Conservation (phyloP, 768 basidiomycete species). For the Galerina marginata region DNA sequence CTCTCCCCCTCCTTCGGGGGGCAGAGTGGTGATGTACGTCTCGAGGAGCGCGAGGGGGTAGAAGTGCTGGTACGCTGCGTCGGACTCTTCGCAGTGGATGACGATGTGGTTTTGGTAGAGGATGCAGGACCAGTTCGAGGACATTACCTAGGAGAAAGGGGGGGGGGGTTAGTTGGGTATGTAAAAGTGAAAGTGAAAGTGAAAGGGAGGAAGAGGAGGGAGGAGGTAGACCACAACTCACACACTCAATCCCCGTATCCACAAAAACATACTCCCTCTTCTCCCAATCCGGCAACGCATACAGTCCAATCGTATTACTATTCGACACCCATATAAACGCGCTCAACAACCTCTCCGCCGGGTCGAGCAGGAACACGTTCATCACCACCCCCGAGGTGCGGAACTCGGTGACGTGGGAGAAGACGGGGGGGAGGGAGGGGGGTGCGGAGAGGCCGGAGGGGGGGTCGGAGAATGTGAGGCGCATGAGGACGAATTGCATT, state of each 20-base stretch:
- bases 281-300: conserved; percentile 70
- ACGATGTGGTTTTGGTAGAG: conserved; percentile 68
- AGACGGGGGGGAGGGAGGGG: conserved; percentile 46
- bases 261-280: conserved; percentile 71
- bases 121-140: conserved; percentile 82
- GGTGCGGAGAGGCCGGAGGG: conserved; percentile 41
- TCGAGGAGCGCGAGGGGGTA: conserved; percentile 58
- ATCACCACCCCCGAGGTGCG: conserved; percentile 72
- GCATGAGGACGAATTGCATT: conserved; percentile 78
- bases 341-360: conserved; percentile 60
- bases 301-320: conserved; percentile 62
- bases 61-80: conserved; percentile 70
- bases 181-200: neutral
- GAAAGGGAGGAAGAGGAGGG: neutral
- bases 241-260: conserved; percentile 76
- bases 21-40: conserved; percentile 34
- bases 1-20: neutral
- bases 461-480: conserved; percentile 61
- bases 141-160: conserved; percentile 48
- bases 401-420: conserved; percentile 66
- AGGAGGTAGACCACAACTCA: conserved; percentile 40
- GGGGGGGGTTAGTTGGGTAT: neutral
- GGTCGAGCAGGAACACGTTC: conserved; percentile 79
- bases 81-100: conserved; percentile 75
- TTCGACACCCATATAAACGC: conserved; percentile 73